Conservation (phyloP, 345 rosid species). For the Euphorbia peplus region DNA sequence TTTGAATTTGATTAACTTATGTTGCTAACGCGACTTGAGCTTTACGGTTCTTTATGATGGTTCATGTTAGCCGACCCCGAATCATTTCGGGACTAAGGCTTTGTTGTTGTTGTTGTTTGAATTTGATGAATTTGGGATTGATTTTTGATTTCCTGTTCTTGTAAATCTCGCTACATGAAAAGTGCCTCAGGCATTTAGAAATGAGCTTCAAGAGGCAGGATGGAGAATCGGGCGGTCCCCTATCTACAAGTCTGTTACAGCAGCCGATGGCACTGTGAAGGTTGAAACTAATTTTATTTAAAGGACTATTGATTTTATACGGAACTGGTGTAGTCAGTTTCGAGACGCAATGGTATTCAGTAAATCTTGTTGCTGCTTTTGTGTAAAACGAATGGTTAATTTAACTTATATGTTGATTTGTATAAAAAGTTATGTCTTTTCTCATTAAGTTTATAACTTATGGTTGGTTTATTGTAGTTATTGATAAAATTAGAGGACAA, state of each 20-base stretch:
- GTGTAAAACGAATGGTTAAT: neutral
- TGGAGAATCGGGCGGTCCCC: conserved; percentile 86
- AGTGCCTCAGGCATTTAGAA: conserved; percentile 89
- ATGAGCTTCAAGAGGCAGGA: conserved; percentile 74
- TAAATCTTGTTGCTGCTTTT: neutral
- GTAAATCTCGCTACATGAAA: neutral
- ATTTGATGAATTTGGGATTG: conserved; percentile 1
- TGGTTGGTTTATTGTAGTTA: conserved; percentile 42
- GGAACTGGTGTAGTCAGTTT: neutral
- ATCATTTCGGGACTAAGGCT: too few relatives aligned
- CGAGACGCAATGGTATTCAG: too few relatives aligned
- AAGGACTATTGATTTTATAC: neutral
- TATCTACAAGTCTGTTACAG: conserved; percentile 58
- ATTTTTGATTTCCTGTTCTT: neutral
- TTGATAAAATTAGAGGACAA: conserved; percentile 79
- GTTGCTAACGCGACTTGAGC: too few relatives aligned
- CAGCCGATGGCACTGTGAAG: conserved; percentile 95
- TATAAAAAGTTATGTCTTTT: neutral
- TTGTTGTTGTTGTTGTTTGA: too few relatives aligned
- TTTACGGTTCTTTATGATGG: too few relatives aligned
- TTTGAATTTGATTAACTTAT: conserved; percentile 1
- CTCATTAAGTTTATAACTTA: neutral
- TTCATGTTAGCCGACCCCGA: too few relatives aligned
- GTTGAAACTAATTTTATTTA: conserved; percentile 21
- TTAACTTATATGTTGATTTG: neutral